These are phyloP conservation scores for Bolboschoenus planiculmis DNA, from an alignment of 176 grass and related monocot species.

Conservation along the genomic window DNA sequence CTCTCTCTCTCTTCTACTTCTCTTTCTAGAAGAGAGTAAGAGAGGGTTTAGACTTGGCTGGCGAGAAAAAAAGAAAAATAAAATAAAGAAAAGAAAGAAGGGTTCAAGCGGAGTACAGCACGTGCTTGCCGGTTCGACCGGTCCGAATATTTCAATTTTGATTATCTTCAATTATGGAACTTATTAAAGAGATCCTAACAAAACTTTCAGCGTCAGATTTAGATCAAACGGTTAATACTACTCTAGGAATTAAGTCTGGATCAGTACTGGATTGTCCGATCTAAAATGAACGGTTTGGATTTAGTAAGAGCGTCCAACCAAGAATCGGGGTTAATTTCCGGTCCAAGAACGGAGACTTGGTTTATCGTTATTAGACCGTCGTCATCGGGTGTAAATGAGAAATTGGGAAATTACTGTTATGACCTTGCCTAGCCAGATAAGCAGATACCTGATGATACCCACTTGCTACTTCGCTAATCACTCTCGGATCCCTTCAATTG, in stretches of 20 bases:
- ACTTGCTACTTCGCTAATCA: slow-evolving; percentile 14
- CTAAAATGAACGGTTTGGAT: not conserved
- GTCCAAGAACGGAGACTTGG: not conserved
- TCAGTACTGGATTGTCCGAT: not conserved
- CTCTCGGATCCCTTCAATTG: slow-evolving; percentile 4
- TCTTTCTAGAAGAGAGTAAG: slow-evolving; percentile 4
- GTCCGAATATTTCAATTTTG: not conserved
- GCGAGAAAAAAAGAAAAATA: not conserved
- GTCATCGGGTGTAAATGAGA: not conserved
- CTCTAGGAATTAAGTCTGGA: not conserved
- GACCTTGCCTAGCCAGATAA: not conserved
- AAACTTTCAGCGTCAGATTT: not conserved
- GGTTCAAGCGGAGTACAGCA: not conserved
- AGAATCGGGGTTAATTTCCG: not conserved
- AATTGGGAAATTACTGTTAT: slow-evolving; percentile 13
- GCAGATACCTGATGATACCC: not conserved
- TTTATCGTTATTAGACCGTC: not conserved
- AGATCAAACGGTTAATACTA: not conserved
- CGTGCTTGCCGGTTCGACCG: slow-evolving; percentile 19
- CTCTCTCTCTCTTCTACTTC: not conserved
- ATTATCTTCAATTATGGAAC: not conserved
- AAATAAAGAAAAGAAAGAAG: not conserved
- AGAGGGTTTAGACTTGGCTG: slow-evolving; percentile 5
- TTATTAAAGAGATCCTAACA: too few relatives aligned
- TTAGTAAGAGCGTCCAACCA: not conserved